A percentile compares a stretch with the other conserved stretches of the same genome.
These are phyloP conservation scores for Myriosclerotinia curreyana DNA, from an alignment of 2,329 filamentous ascomycete species.

Conservation along the genomic window DNA sequence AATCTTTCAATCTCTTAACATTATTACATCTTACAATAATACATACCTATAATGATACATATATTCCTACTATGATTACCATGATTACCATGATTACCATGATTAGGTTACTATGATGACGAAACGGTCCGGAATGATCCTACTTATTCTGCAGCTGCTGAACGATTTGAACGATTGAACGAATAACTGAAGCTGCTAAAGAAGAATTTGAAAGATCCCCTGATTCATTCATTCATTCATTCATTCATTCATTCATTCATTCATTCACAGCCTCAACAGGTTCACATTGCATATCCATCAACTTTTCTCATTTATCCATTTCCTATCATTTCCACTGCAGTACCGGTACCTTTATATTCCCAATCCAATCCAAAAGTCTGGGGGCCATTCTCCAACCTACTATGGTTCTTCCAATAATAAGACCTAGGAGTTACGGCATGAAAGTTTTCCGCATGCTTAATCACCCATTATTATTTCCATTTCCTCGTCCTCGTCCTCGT, in stretches of 20 bases:
- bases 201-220: neutral
- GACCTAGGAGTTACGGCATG: neutral
- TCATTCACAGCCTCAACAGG: neutral
- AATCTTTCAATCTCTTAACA: neutral
- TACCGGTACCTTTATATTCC: neutral
- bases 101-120: no score
- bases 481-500: no score
- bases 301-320: neutral
- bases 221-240: neutral
- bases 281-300: neutral
- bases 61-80: no score
- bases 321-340: neutral
- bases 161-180: neutral
- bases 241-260: no score
- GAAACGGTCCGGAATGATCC: neutral
- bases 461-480: neutral
- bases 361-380: neutral
- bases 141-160: neutral
- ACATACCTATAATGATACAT: neutral
- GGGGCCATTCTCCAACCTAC: neutral
- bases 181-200: neutral
- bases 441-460: constrained; percentile 5
- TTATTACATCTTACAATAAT: neutral
- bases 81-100: no score
- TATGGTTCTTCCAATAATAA: neutral